These are phyloP conservation scores for Populus davidiana DNA, from an alignment of 345 rosid species.

Conservation along the genomic window DNA sequence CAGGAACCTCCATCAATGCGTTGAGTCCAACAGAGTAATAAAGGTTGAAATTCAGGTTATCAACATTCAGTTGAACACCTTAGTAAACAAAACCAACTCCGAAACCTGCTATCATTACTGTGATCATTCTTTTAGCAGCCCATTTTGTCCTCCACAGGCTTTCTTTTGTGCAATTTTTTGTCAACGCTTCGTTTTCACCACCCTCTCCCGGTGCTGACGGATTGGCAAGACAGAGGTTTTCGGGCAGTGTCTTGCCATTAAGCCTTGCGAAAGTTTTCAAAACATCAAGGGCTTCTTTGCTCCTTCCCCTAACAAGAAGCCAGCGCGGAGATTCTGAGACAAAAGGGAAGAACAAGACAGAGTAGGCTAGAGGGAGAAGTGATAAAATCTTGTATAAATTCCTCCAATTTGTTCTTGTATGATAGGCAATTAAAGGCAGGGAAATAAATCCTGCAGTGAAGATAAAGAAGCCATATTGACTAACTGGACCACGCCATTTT, in stretches of 20 bases:
- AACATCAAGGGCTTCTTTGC: slow-evolving; percentile 51
- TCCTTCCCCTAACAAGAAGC: slow-evolving; percentile 53
- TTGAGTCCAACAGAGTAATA: slow-evolving; percentile 57
- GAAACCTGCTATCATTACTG: slow-evolving; percentile 56
- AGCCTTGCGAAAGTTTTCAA: slow-evolving; percentile 41
- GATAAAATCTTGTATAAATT: slow-evolving; percentile 48
- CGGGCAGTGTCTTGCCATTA: slow-evolving; percentile 51
- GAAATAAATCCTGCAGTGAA: slow-evolving; percentile 66
- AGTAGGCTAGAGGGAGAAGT: slow-evolving; percentile 46
- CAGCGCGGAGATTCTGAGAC: slow-evolving; percentile 78
- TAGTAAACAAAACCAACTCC: slow-evolving; percentile 70
- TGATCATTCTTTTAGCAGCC: slow-evolving; percentile 54
- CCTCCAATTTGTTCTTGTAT: slow-evolving; percentile 61
- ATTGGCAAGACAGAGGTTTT: slow-evolving; percentile 35
- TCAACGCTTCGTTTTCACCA: not conserved
- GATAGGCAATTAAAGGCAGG: slow-evolving; percentile 57
- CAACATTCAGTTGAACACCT: slow-evolving; percentile 67
- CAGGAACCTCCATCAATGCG: slow-evolving; percentile 74
- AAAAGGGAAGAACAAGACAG: slow-evolving; percentile 41
- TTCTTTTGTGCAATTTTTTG: slow-evolving; percentile 14
- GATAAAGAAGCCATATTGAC: slow-evolving; percentile 74
- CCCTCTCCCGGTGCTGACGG: slow-evolving; percentile 16
- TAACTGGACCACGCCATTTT: slow-evolving; percentile 73
- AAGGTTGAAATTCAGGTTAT: slow-evolving; percentile 63
- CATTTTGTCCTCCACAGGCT: slow-evolving; percentile 56